Evolutionary conservation across 2,329 filamentous ascomycete genomes (phyloP).

Genomic region (Diplocarpon rosae): DNA sequence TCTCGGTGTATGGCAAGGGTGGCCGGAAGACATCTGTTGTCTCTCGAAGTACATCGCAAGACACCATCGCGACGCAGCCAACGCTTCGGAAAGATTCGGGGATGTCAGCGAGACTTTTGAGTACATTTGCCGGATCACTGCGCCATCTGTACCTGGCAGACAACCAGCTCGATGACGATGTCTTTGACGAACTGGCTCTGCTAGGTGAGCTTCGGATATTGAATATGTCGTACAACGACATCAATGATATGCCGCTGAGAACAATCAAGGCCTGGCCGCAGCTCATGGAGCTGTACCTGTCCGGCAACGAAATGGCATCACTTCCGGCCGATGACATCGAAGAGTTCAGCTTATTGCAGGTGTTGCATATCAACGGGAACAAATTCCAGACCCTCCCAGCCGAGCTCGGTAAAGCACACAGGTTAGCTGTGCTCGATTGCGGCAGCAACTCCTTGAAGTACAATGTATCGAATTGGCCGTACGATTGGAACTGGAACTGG

Average conservation of each 20-base stretch:
- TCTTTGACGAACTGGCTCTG: constrained; percentile 81
- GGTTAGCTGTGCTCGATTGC: constrained; percentile 83
- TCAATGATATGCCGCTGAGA: constrained; percentile 83
- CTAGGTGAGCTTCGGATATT: constrained; percentile 76
- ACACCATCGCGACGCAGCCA: constrained; percentile 27
- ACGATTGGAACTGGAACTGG: constrained; percentile 99
- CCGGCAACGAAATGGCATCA: constrained; percentile 86
- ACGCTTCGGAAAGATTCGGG: constrained; percentile 78
- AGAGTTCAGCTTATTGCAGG: constrained; percentile 74
- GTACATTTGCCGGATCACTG: constrained; percentile 81
- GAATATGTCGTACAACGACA: constrained; percentile 89
- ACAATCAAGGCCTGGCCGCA: constrained; percentile 84
- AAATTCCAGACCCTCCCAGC: constrained; percentile 95
- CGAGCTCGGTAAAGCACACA: constrained; percentile 87
- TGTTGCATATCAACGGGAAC: constrained; percentile 93
- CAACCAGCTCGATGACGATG: constrained; percentile 86
- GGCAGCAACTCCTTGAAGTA: constrained; percentile 94
- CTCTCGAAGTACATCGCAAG: constrained; percentile 51
- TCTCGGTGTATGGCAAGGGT: constrained; percentile 67
- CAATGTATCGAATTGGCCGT: constrained; percentile 97
- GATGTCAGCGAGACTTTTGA: constrained; percentile 65
- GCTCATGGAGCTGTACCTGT: constrained; percentile 84
- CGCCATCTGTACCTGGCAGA: constrained; percentile 82
- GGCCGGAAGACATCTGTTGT: constrained; percentile 79
- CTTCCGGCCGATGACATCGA: constrained; percentile 90